Evolutionary conservation across 2,329 filamentous ascomycete genomes (phyloP), one percentile per base, ranked within the genome.

Genomic region (Calonectria crousiana): DNA sequence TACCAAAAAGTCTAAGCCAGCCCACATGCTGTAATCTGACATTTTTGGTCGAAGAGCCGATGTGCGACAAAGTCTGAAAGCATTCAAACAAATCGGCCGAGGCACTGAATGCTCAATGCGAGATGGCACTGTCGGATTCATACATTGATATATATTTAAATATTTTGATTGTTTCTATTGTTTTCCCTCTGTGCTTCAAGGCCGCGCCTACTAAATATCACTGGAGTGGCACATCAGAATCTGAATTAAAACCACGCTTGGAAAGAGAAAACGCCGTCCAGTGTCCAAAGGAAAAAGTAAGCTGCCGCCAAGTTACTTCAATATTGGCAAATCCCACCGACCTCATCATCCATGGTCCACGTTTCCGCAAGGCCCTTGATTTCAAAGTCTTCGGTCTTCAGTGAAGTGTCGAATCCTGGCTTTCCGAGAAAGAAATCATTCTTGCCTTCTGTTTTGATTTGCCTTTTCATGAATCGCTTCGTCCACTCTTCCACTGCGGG

Each of bases 321-420:
- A 72, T 75, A 92, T 74, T 90, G 86, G 79, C 90, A 92, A 38
- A 92, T 90, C 0, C 91, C 92, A 6, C 92, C 95, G 67, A 92
- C 92, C 75, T 91, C 90, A 72, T 98, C 95, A 80, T 97, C 95
- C 82, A 97, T 93, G n/a, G 92, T 94, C 96, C 96, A 98, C 0
- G 92, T 93, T 2, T 95, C 95, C 8, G 95, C 95, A 67, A 98
- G 86, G 0, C 96, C 96, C 69, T 86, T 87, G 28, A 92, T 85
- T 73, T 89, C 87, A 1, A 89, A 87, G 73, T 88, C 88, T 58
- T 85, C 84, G 44, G 81, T 85, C 20, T 85, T 84, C 38, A 84
- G 79, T 41, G 81, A 81, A 20, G 88, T 86, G 0, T 80, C 81
- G 64, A 87, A 84, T 62, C 89, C 86, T 0, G 86, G 82, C 82